These are phyloP conservation scores for Larix kaempferi DNA, from an alignment of 75 land plant species.

Conservation along the genomic window DNA sequence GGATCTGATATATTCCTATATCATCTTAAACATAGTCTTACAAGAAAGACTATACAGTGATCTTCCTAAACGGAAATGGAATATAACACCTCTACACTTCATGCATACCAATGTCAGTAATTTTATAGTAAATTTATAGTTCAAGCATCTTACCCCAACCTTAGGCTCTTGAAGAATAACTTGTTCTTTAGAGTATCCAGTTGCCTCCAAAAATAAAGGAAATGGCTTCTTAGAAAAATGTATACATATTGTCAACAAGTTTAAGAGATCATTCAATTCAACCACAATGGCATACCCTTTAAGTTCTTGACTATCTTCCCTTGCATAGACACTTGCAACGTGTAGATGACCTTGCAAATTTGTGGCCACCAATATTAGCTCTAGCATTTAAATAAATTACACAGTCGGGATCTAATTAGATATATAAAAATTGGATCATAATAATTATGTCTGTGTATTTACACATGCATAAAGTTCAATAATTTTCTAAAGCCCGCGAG, in stretches of 20 bases:
- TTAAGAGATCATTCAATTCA: slow-evolving; percentile 54
- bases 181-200: slow-evolving; percentile 62
- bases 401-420: not conserved
- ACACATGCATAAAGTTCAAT: not conserved
- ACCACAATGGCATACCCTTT: slow-evolving; percentile 54
- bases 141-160: slow-evolving; percentile 72
- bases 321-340: slow-evolving; percentile 80
- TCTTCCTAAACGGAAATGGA: not conserved
- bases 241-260: slow-evolving; percentile 65
- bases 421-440: not conserved
- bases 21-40: not conserved
- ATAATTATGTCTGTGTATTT: not conserved
- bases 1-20: not conserved
- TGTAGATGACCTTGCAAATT: slow-evolving; percentile 75
- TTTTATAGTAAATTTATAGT: not conserved
- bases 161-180: slow-evolving; percentile 87
- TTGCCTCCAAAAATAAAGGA: slow-evolving; percentile 72
- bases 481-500: not conserved
- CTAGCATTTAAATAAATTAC: not conserved
- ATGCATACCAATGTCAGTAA: not conserved
- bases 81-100: not conserved
- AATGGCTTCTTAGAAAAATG: slow-evolving; percentile 95
- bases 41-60: not conserved
- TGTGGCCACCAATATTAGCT: not conserved
- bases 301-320: slow-evolving; percentile 42